Base-by-base conservation (phyloP, 129 eudicot genomes). In the Ambrosia trifida region DNA sequence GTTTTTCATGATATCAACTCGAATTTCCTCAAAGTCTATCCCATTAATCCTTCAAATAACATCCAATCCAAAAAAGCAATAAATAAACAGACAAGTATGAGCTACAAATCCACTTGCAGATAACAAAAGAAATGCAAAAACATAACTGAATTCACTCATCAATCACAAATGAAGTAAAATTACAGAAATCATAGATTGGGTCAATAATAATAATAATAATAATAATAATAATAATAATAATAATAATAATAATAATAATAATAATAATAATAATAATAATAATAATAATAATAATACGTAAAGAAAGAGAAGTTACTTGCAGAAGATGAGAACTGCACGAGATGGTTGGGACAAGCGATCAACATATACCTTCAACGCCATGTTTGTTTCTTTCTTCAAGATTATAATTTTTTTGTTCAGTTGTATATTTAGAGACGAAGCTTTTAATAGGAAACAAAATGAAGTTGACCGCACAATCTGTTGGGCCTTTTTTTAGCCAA, bases 341-440 rank as follows among this genome's bases (percentile, higher is more conserved):
- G 93, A 78, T 31, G 96, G 93, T 44, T 82, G 96, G 41, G 96
- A 89, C 79, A 78, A 60, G 0, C 85, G 90, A 78, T 89, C 94
- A 12, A 50, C 93, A 16, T 84, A 87, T 43, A 89, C 53, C 70
- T 79, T 87, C 19, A 90, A 82, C 79, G 49, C 63, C 88, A 85
- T 88, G 28, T 41, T 69, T 88, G 28, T 41, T 69, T 47, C n/a
- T 69, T 18, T 31, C 16, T 50, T 5, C 19, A 13, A 9, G 9
- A n/a, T 16, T 19, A n/a, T n/a, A n/a, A n/a, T 53, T 53, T 53
- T 20, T 51, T 3, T 20, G 3, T 4, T 2, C 3, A 3, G 14
- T 7, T 3, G 32, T 20, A 10, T 19, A 11, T 56, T 20, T 4
- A 8, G 64, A 30, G 40, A 58, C 7, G 17, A 58, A 11, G 64